phyloP scores from a whole-genome alignment of 768 basidiomycete genomes.

The Hemileccinum impolitum region DNA sequence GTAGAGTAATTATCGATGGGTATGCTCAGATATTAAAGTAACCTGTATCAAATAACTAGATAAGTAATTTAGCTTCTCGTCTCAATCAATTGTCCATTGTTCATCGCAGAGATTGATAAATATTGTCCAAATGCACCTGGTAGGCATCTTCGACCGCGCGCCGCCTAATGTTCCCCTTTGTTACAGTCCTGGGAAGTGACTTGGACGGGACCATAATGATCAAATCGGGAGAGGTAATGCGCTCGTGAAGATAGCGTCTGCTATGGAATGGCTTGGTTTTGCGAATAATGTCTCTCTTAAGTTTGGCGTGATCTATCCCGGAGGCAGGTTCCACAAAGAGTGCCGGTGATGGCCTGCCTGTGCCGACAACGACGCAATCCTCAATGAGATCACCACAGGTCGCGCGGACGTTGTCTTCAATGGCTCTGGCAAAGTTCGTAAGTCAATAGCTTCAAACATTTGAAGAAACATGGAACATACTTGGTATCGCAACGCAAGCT shows the following conservation, averaged over 20 bases:
- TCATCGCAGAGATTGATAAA: conserved; percentile 40
- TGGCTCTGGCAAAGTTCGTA: conserved; percentile 42
- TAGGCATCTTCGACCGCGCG: conserved; percentile 70
- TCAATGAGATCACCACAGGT: conserved; percentile 64
- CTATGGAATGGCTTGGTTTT: conserved; percentile 72
- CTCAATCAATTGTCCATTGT: not conserved
- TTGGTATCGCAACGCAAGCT: conserved; percentile 77
- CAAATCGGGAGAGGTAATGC: conserved; percentile 61
- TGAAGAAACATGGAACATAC: conserved; percentile 29
- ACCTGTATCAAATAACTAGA: conserved; percentile 6
- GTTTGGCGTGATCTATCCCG: conserved; percentile 51
- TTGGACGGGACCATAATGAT: conserved; percentile 62
- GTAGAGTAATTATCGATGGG: conserved; percentile 17
- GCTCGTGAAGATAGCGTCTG: conserved; percentile 75
- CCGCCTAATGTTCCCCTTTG: conserved; percentile 80
- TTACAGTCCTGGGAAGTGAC: conserved; percentile 73
- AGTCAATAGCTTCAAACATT: not conserved
- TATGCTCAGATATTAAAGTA: conserved; percentile 9
- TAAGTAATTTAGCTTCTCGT: conserved; percentile 18
- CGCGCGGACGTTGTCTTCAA: conserved; percentile 71
- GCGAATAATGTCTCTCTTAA: conserved; percentile 70
- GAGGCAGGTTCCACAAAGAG: conserved; percentile 67
- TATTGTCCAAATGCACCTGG: conserved; percentile 52
- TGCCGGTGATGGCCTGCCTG: conserved; percentile 70
- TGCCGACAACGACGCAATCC: conserved; percentile 75